Base-by-base conservation (phyloP, 441 rosid species). In the Theobroma grandiflorum region DNA sequence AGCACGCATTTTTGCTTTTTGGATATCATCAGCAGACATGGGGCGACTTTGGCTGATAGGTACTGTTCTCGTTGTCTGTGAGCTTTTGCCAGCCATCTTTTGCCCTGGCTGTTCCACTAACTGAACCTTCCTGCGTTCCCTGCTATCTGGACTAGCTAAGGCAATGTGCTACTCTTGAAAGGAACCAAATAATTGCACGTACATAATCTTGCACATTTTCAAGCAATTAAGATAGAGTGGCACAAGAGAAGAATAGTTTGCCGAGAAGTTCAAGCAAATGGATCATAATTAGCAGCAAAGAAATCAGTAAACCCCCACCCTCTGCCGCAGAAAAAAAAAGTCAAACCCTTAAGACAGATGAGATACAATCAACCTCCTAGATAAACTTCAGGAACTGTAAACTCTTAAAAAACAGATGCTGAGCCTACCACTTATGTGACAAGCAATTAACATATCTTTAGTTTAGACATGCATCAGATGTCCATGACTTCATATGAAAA, bases 41-140 rank as follows among this genome's bases (percentile, higher is more conserved):
- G 99, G 99, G 72, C 99, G 99, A 69, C 95, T 87, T 79, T 88
- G 93, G 85, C 84, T 84, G 82, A 85, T 78, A 78, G 95, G 77
- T 57, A 81, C 92, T 75, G 88, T 75, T 86, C 91, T 91, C 50
- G 88, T 82, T 16, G 89, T 82, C 85, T 94, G 99, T 5, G 90
- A 85, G 81, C 89, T 86, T 86, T 92, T 91, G 82, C 93, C 89
- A 72, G 98, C 87, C 76, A 88, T 64, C 84, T 88, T 95, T 85
- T 95, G 99, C 69, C 97, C 97, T 12, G 99, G 99, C 83, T 97
- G 99, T 86, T 97, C 99, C 81, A 95, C 98, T 83, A 95, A 89
- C 88, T 95, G 96, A 84, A 93, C 90, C 87, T 93, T 97, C 82
- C 99, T 92, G 80, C 98, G 98, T 76, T 91, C 98, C 85, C 92